Evolutionary conservation across 192 early-diverging fungal species (phyloP), one percentile per base, ranked within the genome.

Genomic region (Coemansia sp.): DNA sequence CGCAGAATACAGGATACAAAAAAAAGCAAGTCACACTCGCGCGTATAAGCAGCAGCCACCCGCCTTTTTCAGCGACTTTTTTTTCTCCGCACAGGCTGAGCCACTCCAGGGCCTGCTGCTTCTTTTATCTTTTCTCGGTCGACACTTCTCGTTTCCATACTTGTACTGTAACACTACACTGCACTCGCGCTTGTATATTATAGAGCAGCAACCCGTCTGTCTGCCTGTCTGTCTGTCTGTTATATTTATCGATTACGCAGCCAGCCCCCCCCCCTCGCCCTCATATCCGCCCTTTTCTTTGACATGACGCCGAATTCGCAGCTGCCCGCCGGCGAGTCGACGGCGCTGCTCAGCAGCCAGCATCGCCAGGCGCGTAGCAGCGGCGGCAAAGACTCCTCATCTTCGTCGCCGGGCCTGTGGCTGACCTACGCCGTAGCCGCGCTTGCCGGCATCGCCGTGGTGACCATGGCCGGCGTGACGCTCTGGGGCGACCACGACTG

Each of bases 311-410:
- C 34, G 8, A 35, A 30, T 32, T 28, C 25, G 29, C 53, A 30
- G 53, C 53, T 28, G 29, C 14, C 14, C 6, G 49, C 49, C 5
- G 23, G 30, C 49, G 61, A 63, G 52, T 39, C 61, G 3, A 55
- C 61, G 8, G 35, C 51, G 34, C 52, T 63, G 35, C 61, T 63
- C n/a, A n/a, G n/a, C n/a, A n/a, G n/a, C n/a, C n/a, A n/a, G 5
- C n/a, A 53, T 55, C 9, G 23, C 29, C 7, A 18, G 20, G 3
- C 9, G 13, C 39, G 13, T 0, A 18, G 18, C 24, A 6, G 18
- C 28, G 9, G 1, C 29, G 7, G 0, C 7, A 55, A 19, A 27
- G 9, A 28, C 53, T 9, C 4, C 53, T 20, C 20, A n/a, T n/a
- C n/a, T n/a, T n/a, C n/a, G n/a, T 54, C 50, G 34, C 51, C 14